phyloP scores from a whole-genome alignment of 306 rosid genomes.

The Cyamopsis tetragonoloba region DNA sequence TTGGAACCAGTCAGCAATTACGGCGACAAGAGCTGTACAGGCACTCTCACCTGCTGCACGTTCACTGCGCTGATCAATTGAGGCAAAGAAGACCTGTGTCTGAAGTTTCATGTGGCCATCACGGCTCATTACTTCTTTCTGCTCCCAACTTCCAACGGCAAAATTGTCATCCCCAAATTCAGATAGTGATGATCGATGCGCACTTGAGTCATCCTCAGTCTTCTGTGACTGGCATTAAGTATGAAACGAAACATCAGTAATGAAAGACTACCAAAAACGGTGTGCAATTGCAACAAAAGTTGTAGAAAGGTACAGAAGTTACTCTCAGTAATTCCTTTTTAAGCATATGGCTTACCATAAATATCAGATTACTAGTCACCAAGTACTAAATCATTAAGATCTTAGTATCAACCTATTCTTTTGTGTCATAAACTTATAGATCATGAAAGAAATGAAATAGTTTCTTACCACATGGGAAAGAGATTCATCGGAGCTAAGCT shows the following conservation, averaged over 20 bases:
- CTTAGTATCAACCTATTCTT: not conserved
- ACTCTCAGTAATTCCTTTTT: not conserved
- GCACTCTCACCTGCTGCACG: slow-evolving; percentile 99
- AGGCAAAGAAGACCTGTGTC: slow-evolving; percentile 88
- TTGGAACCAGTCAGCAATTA: slow-evolving; percentile 95
- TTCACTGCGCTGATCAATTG: slow-evolving; percentile 96
- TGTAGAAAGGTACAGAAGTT: not conserved
- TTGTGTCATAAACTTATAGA: slow-evolving; percentile 1
- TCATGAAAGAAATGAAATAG: slow-evolving; percentile 9
- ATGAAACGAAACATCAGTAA: slow-evolving; percentile 12
- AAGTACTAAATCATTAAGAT: not conserved
- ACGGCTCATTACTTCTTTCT: slow-evolving; percentile 79
- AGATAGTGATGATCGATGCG: slow-evolving; percentile 74
- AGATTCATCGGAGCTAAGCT: slow-evolving; percentile 95
- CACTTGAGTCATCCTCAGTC: slow-evolving; percentile 77
- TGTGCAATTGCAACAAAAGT: slow-evolving; percentile 17
- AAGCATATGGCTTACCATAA: not conserved
- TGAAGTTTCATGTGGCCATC: slow-evolving; percentile 91
- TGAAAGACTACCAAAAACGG: slow-evolving; percentile 12
- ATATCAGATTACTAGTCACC: not conserved
- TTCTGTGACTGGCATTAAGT: slow-evolving; percentile 50
- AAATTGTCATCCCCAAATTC: slow-evolving; percentile 97
- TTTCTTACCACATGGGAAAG: slow-evolving; percentile 61
- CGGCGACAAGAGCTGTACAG: slow-evolving; percentile 95
- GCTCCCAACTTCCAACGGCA: slow-evolving; percentile 92